A percentile compares a stretch with the other conserved stretches of the same genome.
These are phyloP conservation scores for Cyclocybe cylindracea DNA, from an alignment of 768 basidiomycete genomes.

Conservation along the genomic window DNA sequence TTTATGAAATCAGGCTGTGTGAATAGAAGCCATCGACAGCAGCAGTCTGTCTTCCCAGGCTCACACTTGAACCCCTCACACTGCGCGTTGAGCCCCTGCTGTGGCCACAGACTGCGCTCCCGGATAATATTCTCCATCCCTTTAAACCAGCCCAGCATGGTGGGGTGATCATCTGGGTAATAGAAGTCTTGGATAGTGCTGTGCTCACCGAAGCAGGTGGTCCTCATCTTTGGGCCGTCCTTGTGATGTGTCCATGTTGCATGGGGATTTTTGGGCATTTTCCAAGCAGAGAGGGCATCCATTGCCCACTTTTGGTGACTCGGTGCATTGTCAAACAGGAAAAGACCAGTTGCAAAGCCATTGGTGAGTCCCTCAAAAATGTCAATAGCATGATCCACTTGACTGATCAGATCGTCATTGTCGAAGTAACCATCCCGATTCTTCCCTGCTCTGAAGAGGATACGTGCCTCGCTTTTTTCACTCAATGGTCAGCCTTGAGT, in stretches of 20 bases:
- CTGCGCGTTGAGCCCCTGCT: conserved; percentile 19
- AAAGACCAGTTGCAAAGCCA: conserved; percentile 1
- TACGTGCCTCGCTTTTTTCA: not conserved
- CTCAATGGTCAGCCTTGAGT: no score
- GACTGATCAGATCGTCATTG: conserved; percentile 18
- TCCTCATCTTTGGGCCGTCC: conserved; percentile 8
- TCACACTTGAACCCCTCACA: conserved; percentile 30
- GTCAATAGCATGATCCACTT: conserved; percentile 25
- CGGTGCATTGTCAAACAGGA: conserved; percentile 13
- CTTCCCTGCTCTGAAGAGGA: conserved; percentile 25
- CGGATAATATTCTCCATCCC: conserved; percentile 34
- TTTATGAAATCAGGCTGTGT: conserved; percentile 18
- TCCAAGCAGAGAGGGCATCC: conserved; percentile 14
- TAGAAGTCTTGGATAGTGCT: conserved; percentile 28
- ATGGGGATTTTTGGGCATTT: conserved; percentile 13
- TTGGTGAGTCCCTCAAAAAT: conserved; percentile 25
- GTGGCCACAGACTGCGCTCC: conserved; percentile 21
- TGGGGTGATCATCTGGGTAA: conserved; percentile 27
- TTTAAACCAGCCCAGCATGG: conserved; percentile 33
- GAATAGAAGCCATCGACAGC: conserved; percentile 22
- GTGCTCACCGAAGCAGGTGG: not conserved
- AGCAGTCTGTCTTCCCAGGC: conserved; percentile 24
- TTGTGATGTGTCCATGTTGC: conserved; percentile 9
- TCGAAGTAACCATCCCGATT: conserved; percentile 29
- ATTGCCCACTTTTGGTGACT: conserved; percentile 14